A percentile compares a stretch with the other conserved stretches of the same genome.
These are phyloP conservation scores for Colletotrichum horii DNA, from an alignment of 2,329 filamentous ascomycete genomes.

Conservation along the genomic window DNA sequence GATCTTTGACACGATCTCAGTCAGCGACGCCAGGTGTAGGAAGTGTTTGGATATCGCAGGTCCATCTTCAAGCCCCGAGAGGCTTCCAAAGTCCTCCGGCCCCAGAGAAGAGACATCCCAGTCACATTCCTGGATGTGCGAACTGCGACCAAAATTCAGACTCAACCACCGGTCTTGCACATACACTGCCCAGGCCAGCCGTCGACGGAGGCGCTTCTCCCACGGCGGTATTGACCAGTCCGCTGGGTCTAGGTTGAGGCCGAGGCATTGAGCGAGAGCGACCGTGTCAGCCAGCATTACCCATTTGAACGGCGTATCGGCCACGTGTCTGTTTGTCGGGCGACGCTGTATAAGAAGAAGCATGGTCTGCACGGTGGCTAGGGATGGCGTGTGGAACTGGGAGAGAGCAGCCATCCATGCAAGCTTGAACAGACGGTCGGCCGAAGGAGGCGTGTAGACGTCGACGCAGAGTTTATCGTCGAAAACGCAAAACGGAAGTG, in stretches of 20 bases:
- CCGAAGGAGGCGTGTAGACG: neutral
- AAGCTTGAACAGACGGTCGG: constrained; percentile 2
- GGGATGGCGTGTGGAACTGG: constrained; percentile 1
- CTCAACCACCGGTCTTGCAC: constrained; percentile 12
- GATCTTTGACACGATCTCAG: constrained; percentile 5
- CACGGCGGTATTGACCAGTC: constrained; percentile 1
- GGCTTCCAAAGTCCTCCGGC: neutral
- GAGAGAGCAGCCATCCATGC: constrained; percentile 5
- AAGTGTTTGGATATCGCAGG: neutral
- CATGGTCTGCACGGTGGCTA: constrained; percentile 6
- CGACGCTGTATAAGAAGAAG: constrained; percentile 10
- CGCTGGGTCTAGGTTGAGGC: constrained; percentile 1
- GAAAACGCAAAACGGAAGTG: constrained; percentile 5
- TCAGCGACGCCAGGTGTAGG: neutral
- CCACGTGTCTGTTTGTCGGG: constrained; percentile 10
- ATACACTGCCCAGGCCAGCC: constrained; percentile 4
- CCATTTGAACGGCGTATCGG: constrained; percentile 17
- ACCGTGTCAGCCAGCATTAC: constrained; percentile 13
- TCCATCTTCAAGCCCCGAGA: neutral
- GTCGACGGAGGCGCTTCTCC: constrained; percentile 3
- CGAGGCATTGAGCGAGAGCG: neutral
- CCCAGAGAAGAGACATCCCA: neutral
- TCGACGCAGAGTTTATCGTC: constrained; percentile 9
- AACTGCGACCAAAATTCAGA: constrained; percentile 3
- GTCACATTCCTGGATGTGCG: constrained; percentile 8